Conservation (phyloP, 139 green algal genomes). For the Volvox africanus region DNA sequence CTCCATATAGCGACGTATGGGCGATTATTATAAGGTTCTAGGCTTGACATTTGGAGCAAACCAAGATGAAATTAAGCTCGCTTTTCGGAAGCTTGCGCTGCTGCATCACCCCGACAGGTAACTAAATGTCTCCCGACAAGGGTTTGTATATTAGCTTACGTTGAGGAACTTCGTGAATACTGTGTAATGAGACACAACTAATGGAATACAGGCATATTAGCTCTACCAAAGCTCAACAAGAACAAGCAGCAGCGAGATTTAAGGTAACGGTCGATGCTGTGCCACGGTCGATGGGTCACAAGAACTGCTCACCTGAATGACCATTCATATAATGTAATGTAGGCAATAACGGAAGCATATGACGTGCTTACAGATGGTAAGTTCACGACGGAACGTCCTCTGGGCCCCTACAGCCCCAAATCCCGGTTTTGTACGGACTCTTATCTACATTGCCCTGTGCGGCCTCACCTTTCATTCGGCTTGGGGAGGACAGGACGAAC, state of each 20-base stretch:
- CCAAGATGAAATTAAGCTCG: slow-evolving; percentile 30
- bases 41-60: not conserved
- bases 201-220: not conserved
- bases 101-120: slow-evolving; percentile 32
- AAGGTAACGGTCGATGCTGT: slow-evolving; percentile 1
- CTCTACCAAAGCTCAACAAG: not conserved
- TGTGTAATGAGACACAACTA: too few species aligned
- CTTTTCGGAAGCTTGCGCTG: slow-evolving; percentile 25
- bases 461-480: too few species aligned
- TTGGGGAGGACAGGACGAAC: too few species aligned
- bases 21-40: not conserved
- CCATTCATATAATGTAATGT: not conserved
- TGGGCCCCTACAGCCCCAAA: too few species aligned
- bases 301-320: not conserved
- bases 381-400: not conserved
- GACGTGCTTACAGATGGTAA: slow-evolving; percentile 34
- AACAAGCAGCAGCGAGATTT: not conserved
- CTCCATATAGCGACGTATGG: not conserved
- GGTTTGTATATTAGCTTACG: too few species aligned
- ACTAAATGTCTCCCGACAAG: not conserved
- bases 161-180: too few species aligned
- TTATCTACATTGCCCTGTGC: too few species aligned
- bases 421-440: too few species aligned
- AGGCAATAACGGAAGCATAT: slow-evolving; percentile 44
- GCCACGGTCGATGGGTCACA: not conserved